Evolutionary conservation across 768 basidiomycete genomes (phyloP), one percentile per base, ranked within the genome.

Genomic region (Amanita pallidorosea): DNA sequence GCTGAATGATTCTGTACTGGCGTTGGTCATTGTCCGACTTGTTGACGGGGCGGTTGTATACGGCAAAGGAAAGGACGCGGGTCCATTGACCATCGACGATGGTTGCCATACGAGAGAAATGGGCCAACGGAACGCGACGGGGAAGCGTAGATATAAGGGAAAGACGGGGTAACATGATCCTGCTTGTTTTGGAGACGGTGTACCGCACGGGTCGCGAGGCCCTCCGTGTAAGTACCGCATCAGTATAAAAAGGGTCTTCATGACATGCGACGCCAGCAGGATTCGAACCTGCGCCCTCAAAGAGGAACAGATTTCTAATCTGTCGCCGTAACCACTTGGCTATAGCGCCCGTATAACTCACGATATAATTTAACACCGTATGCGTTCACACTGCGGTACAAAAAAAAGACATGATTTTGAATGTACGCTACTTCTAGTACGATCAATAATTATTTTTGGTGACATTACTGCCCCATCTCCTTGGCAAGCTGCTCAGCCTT

Each of bases 401-500:
- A 18, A 18, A 42, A 38, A 41, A n/a, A 40, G 33, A 42, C 45
- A 25, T 38, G 31, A 12, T 51, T 45, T 44, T 8, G 13, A 18
- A 22, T 51, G 20, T 51, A 46, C 49, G 36, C 17, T 50, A 53
- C 27, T 13, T 56, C 55, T 56, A 56, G 25, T 47, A 53, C 49
- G 23, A 18, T 22, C 11, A 18, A 25, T 37, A 25, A 45, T 51
- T 22, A 47, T 11, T 25, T 44, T 44, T n/a, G 7, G 23, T 15
- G 29, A 49, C 34, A 47, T 54, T 76, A 77, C 56, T 70, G 69
- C 55, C 78, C 78, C 75, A 94, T 90, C 62, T 97, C 94, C 79
- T 95, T 95, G 53, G 92, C 88, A 59, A 95, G 82, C 68, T 94
- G 87, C 70, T 94, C 94, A 57, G 96, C 96, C 84, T 99, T 99